A percentile compares a stretch with the other conserved stretches of the same genome.
phyloP scores from a whole-genome alignment of 75 land plant genomes.

The Pseudotsuga menziesii region DNA sequence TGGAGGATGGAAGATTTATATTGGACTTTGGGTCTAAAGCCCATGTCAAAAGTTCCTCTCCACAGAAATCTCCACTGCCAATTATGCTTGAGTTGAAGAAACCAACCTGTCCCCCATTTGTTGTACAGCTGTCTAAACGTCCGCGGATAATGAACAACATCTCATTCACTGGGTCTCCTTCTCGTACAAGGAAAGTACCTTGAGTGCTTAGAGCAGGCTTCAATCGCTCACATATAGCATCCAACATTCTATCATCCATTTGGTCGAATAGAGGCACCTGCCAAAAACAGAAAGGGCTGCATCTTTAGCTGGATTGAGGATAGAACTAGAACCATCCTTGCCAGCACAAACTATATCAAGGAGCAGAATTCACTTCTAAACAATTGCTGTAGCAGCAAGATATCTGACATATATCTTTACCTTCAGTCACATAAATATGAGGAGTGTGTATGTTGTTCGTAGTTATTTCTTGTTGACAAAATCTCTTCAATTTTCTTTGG shows the following conservation, averaged over 20 bases:
- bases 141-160: constrained; percentile 93
- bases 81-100: constrained; percentile 67
- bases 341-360: too few relatives aligned
- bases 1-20: constrained; percentile 63
- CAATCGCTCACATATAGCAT: constrained; percentile 28
- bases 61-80: constrained; percentile 88
- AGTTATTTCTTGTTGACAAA: too few relatives aligned
- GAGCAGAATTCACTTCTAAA: too few relatives aligned
- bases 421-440: too few relatives aligned
- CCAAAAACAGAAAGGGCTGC: not conserved
- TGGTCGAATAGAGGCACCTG: constrained; percentile 35
- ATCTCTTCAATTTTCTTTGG: too few relatives aligned
- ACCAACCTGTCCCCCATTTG: constrained; percentile 70
- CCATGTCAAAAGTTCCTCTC: constrained; percentile 93
- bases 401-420: too few relatives aligned
- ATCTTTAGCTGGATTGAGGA: too few relatives aligned
- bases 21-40: constrained; percentile 58
- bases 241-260: constrained; percentile 30
- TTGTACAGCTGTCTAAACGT: constrained; percentile 69
- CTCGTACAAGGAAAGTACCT: constrained; percentile 59
- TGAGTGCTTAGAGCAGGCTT: constrained; percentile 18
- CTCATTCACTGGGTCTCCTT: constrained; percentile 85
- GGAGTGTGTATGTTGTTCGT: constrained; percentile 28
- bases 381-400: too few relatives aligned
- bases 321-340: too few relatives aligned